Evolutionary conservation across 441 rosid genomes (phyloP), one percentile per base, ranked within the genome.

Genomic region (Pelargonium cotyledonis): DNA sequence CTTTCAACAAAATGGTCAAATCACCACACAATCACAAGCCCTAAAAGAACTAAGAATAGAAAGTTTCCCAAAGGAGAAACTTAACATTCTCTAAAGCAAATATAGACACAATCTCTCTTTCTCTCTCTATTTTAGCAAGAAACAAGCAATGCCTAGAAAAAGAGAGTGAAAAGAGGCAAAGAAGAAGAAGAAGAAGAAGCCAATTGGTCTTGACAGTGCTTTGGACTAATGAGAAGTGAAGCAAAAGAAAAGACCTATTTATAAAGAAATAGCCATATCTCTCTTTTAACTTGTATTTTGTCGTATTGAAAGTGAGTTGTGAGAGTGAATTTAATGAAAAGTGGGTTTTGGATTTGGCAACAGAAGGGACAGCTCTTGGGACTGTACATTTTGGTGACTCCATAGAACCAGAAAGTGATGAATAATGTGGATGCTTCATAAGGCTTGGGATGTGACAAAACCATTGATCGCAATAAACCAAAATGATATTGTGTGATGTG

Each of bases 171-270:
- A 61, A 75, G 64, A 14, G 55, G 70, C 0, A 74, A 74, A 46
- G 14, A 10, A 46, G 51, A 46, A 46, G 14, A 12, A 70, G 72
- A 12, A 70, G 72, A 67, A 77, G 75, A 68, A 67, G 57, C 9
- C 57, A 66, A 85, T 79, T 81, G 83, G 89, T 55, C 75, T 5
- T 63, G 78, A 68, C 81, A 75, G 84, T 46, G 18, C 6, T 68
- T 71, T 68, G 38, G 77, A 79, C 79, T 70, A 76, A 74, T 75
- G 41, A 62, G 72, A 68, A 38, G 19, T 70, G 78, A 67, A 68
- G 67, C 72, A 66, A 74, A 35, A 55, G 3, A 0, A 7, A 40
- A 26, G 5, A 60, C 15, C 14, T 40, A 65, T 44, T 63, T 73
- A 65, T 65, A 76, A 43, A 63, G 63, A 49, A 58, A 60, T 31